These are phyloP conservation scores for Oemleria cerasiformis DNA, from an alignment of 306 rosid species.

Conservation along the genomic window DNA sequence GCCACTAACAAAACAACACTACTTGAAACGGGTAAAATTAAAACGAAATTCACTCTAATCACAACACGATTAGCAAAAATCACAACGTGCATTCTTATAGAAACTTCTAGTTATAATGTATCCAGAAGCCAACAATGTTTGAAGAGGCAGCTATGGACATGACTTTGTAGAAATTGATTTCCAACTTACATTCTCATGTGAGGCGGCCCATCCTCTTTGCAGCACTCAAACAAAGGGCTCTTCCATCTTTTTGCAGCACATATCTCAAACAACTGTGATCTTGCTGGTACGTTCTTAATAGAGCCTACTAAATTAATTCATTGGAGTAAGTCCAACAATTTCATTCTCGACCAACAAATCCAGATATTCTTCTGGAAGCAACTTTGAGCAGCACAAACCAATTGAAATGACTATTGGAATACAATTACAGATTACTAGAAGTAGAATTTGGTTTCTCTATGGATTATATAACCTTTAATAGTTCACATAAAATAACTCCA, in stretches of 20 bases:
- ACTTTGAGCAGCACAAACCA: background rate
- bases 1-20: background rate
- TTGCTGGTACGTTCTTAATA: conserved; percentile 37
- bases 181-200: conserved; percentile 50
- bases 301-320: conserved; percentile 20
- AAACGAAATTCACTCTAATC: background rate
- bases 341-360: background rate
- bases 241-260: conserved; percentile 65
- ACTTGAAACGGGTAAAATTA: background rate
- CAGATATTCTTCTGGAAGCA: background rate
- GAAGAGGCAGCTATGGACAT: background rate
- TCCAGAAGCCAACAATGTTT: background rate
- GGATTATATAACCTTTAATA: background rate
- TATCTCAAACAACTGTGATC: conserved; percentile 42
- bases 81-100: background rate
- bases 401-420: background rate
- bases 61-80: background rate
- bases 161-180: background rate
- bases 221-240: conserved; percentile 58
- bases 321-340: background rate
- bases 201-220: conserved; percentile 65
- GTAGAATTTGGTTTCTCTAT: background rate
- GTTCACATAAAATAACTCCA: background rate
- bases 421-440: background rate
- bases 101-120: background rate